Evolutionary conservation across 2,329 filamentous ascomycete genomes (phyloP).

Genomic region (Arthrobotrys iridis): DNA sequence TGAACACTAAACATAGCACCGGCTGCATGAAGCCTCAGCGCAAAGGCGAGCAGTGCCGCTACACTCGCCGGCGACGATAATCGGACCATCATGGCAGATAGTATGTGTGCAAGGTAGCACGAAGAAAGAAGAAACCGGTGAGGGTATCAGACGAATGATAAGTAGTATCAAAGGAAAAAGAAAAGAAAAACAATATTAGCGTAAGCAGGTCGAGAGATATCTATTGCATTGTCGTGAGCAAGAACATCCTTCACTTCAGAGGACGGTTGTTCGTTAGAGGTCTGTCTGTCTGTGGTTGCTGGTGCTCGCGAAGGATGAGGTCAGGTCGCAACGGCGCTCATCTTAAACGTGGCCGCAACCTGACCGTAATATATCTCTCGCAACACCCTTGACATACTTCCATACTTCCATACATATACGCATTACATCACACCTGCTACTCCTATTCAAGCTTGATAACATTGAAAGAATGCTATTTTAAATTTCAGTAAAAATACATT

Average conservation of each 20-base stretch:
- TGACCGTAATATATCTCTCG: slow-evolving; percentile 1
- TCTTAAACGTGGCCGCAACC: slow-evolving; percentile 51
- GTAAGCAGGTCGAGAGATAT: not conserved
- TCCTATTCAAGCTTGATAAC: too few species aligned
- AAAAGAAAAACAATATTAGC: not conserved
- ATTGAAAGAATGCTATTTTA: slow-evolving; percentile 13
- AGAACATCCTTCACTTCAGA: not conserved
- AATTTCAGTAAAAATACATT: slow-evolving; percentile 37
- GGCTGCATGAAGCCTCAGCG: slow-evolving; percentile 1
- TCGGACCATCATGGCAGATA: slow-evolving; percentile 35
- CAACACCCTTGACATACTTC: too few species aligned
- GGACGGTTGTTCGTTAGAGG: not conserved
- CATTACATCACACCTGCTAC: too few species aligned
- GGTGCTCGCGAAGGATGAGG: not conserved
- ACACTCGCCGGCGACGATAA: slow-evolving; percentile 37
- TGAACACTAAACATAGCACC: slow-evolving; percentile 76
- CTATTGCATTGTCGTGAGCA: slow-evolving; percentile 1
- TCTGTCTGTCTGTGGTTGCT: not conserved
- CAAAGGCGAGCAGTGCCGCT: slow-evolving; percentile 24
- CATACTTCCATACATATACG: too few species aligned
- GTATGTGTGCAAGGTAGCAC: not conserved
- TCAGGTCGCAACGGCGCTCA: not conserved
- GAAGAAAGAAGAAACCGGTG: not conserved
- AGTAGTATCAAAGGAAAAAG: not conserved
- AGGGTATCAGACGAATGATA: slow-evolving; percentile 1